Percentiles rank a stretch among this genome's conserved stretches.
Evolutionary conservation across 176 grass and related monocot genomes (phyloP).

Genomic region (Raddia guianensis): DNA sequence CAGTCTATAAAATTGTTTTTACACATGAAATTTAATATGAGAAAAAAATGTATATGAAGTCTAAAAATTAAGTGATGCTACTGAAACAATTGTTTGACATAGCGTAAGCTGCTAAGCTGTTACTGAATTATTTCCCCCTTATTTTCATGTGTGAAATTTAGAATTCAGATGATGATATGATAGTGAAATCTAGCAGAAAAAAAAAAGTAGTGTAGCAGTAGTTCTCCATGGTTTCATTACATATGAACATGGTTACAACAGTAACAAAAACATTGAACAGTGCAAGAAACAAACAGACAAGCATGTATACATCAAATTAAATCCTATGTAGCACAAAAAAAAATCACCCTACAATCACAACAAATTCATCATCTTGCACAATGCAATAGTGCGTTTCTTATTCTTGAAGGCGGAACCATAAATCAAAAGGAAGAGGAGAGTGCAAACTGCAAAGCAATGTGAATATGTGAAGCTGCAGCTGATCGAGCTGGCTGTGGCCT

Average conservation of each 20-base stretch:
- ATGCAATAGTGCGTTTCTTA: slow-evolving; percentile 6
- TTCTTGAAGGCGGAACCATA: background rate
- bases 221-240: background rate
- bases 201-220: background rate
- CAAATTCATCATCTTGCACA: background rate
- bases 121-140: background rate
- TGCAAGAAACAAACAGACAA: background rate
- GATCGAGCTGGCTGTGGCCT: background rate
- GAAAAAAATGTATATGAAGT: background rate
- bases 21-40: no score
- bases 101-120: background rate
- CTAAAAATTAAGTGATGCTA: background rate
- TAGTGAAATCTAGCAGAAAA: background rate
- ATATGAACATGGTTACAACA: background rate
- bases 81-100: background rate
- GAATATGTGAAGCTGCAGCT: no score
- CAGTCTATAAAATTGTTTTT: background rate
- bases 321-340: background rate
- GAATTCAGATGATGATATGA: background rate
- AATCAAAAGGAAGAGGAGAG: background rate
- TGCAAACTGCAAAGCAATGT: background rate
- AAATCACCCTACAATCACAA: background rate
- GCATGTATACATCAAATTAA: background rate
- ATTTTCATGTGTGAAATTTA: background rate
- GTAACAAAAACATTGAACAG: background rate